phyloP scores from a whole-genome alignment of 2,329 filamentous ascomycete species.

The Thermomyces lanuginosus region DNA sequence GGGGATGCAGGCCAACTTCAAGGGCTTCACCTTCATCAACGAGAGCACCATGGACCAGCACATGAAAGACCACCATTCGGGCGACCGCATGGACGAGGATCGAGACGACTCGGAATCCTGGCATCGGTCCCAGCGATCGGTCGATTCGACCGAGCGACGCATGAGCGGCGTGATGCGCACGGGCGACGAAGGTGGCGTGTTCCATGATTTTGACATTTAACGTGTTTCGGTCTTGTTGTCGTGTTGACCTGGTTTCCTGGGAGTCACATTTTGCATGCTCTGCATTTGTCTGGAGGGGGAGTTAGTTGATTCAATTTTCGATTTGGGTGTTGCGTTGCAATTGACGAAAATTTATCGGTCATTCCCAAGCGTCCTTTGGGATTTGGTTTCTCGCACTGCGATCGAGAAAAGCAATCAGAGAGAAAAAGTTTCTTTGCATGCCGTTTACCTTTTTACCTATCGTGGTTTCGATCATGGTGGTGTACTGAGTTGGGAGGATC shows the following conservation, averaged over 20 bases:
- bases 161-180: conserved; percentile 30
- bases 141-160: conserved; percentile 21
- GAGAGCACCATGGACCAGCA: conserved; percentile 73
- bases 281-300: conserved; percentile 5
- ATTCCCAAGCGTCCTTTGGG: no score
- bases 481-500: no score
- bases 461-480: no score
- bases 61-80: conserved; percentile 18
- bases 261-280: conserved; percentile 2
- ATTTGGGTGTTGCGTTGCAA: no score
- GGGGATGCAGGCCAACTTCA: conserved; percentile 94
- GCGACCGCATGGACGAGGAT: conserved; percentile 29
- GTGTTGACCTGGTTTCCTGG: conserved; percentile 1
- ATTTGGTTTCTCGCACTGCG: no score
- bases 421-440: no score
- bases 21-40: conserved; percentile 97
- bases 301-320: no score
- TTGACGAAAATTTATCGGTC: no score
- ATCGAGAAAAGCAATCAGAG: no score
- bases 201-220: conserved; percentile 32
- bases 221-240: conserved; percentile 19
- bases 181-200: conserved; percentile 25
- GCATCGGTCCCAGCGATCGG: conserved; percentile 18
- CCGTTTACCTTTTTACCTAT: no score
- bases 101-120: conserved; percentile 22